phyloP scores from a whole-genome alignment of 225 moss, liverwort and hornwort species.

The Sphagnum contortum region DNA sequence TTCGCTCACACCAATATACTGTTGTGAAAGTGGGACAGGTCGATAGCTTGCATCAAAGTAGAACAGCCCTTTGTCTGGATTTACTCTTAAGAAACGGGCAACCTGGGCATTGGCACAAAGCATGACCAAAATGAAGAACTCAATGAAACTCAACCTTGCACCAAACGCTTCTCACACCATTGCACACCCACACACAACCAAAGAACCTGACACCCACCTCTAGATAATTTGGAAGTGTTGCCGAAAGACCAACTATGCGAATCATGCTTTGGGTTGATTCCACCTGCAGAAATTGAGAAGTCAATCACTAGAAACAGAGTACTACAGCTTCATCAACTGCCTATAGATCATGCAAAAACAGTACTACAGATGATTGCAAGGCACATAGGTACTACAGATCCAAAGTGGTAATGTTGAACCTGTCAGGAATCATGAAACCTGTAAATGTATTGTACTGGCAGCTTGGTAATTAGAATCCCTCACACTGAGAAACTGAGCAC shows the following conservation, averaged over 20 bases:
- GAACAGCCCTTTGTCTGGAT: constrained; percentile 70
- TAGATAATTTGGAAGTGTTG: constrained; percentile 93
- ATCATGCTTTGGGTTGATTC: constrained; percentile 98
- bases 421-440: no score
- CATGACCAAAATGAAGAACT: no score
- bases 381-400: no score
- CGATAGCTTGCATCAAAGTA: constrained; percentile 97
- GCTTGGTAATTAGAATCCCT: no score
- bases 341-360: neutral
- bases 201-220: constrained; percentile 38
- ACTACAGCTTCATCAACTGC: neutral
- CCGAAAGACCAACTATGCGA: constrained; percentile 96
- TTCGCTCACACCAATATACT: constrained; percentile 94
- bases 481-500: no score
- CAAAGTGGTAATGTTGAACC: no score
- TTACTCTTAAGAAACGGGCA: constrained; percentile 80
- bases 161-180: neutral
- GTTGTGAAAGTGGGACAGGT: constrained; percentile 91
- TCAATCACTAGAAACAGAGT: neutral
- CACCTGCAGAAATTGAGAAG: constrained; percentile 42
- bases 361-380: no score
- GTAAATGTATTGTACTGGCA: no score
- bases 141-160: no score
- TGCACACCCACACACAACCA: neutral
- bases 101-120: constrained; percentile 37